Evolutionary conservation across 176 grass and related monocot species (phyloP), one percentile per base, ranked within the genome.

Genomic region (Oryza brachyantha): DNA sequence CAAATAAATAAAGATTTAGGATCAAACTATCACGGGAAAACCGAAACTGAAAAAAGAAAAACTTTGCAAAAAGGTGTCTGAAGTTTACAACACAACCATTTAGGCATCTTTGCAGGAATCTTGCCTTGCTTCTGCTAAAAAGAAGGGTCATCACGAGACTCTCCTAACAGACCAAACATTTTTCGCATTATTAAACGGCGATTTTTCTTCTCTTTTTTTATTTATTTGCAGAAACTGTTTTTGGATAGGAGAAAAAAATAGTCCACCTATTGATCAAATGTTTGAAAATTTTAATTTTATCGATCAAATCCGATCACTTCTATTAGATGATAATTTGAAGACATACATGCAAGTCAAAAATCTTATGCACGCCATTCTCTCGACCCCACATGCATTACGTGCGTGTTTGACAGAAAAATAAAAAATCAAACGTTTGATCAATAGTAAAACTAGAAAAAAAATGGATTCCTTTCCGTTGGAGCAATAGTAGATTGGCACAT

Each of bases 21-120:
- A 81, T 75, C 50, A 22, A 80, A 80, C 29, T 29, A 13, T 86
- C 70, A 86, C 84, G 70, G 52, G 70, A 68, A 46, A 64, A 35
- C 37, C 24, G 29, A 68, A 46, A 17, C 65, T 29, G 42, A 2
- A 29, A 77, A 63, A 52, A 2, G 22, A 77, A 63, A 52, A 62
- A 1, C 2, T 21, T 5, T 61, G 36, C 27, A 10, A 17, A 37
- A 62, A 66, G 37, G 11, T 63, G 37, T 46, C n/a, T 34, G 24
- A 68, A 55, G 1, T 38, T 22, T 5, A 22, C 3, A 61, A 29
- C 39, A 50, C 50, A 66, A 68, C 14, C 4, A 67, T 58, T 40
- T 24, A 43, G 42, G 37, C 77, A 81, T 76, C 70, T 76, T 63
- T 24, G 31, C 35, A 40, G 9, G 77, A 67, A 76, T 76, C n/a